These are phyloP conservation scores for Colletotrichum tropicicola DNA, from an alignment of 2,329 filamentous ascomycete genomes.

Conservation along the genomic window DNA sequence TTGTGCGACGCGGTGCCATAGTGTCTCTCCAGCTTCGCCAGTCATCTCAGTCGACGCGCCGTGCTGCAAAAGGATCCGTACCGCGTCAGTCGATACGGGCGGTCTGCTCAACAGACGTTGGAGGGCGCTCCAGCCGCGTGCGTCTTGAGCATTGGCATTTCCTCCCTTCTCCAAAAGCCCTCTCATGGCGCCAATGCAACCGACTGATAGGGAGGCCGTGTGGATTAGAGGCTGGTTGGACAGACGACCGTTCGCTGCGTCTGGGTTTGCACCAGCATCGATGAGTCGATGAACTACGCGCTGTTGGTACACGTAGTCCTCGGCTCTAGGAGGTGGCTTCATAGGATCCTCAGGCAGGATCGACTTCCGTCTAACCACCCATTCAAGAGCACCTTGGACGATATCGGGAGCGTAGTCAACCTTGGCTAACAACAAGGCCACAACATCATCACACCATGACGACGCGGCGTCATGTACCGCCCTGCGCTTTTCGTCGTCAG, in stretches of 20 bases:
- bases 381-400: slow-evolving; percentile 8
- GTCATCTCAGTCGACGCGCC: slow-evolving; percentile 1
- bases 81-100: slow-evolving; percentile 4
- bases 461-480: not conserved
- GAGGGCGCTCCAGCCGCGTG: not conserved
- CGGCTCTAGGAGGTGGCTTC: not conserved
- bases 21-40: slow-evolving; percentile 8
- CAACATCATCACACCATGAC: slow-evolving; percentile 3
- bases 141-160: slow-evolving; percentile 9
- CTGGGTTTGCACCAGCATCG: slow-evolving; percentile 15
- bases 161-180: slow-evolving; percentile 19
- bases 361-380: not conserved
- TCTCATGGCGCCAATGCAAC: slow-evolving; percentile 7
- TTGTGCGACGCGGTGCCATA: slow-evolving; percentile 9
- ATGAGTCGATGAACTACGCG: slow-evolving; percentile 12
- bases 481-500: not conserved
- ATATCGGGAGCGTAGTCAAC: not conserved
- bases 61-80: slow-evolving; percentile 9
- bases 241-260: not conserved
- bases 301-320: slow-evolving; percentile 10
- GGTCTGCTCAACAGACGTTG: slow-evolving; percentile 2
- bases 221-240: slow-evolving; percentile 1
- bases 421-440: slow-evolving; percentile 9
- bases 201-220: not conserved
- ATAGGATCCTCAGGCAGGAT: slow-evolving; percentile 12